Conservation (phyloP, 2,329 filamentous ascomycete genomes). For the Alternaria sp. region DNA sequence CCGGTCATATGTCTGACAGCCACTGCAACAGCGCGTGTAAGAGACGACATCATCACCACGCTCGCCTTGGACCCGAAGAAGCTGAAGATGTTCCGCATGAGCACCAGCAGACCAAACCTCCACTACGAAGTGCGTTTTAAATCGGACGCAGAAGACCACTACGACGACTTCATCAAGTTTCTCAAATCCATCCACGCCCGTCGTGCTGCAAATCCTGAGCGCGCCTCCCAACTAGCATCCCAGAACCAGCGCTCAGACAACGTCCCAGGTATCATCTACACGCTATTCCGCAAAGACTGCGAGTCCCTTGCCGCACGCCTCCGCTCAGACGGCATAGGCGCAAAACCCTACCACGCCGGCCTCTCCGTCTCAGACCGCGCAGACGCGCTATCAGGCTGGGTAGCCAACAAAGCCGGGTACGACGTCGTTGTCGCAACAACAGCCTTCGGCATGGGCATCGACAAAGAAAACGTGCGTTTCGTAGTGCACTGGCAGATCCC, state of each 20-base stretch:
- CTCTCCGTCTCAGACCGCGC: conserved; percentile 71
- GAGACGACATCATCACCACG: conserved; percentile 80
- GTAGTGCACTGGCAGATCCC: conserved; percentile 94
- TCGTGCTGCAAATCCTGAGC: conserved; percentile 63
- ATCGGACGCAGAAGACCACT: conserved; percentile 74
- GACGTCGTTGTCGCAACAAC: conserved; percentile 95
- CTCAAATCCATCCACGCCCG: conserved; percentile 74
- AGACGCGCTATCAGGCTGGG: conserved; percentile 74
- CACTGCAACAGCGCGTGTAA: conserved; percentile 81
- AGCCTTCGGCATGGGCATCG: conserved; percentile 97
- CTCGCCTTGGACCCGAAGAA: conserved; percentile 70
- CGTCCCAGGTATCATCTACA: conserved; percentile 81
- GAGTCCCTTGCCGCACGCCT: conserved; percentile 72
- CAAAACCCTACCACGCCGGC: conserved; percentile 75
- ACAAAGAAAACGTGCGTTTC: conserved; percentile 93
- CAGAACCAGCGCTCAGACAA: conserved; percentile 62
- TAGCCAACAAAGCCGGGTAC: conserved; percentile 75
- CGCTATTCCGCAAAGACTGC: conserved; percentile 75
- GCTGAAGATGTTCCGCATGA: conserved; percentile 79
- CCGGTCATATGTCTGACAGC: conserved; percentile 93
- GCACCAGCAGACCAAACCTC: conserved; percentile 81
- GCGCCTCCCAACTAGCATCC: conserved; percentile 64
- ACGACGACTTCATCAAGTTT: conserved; percentile 78
- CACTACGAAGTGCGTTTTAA: conserved; percentile 91
- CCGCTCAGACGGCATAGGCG: conserved; percentile 72